These are phyloP conservation scores for Fusarium scirpi DNA, from an alignment of 2,329 filamentous ascomycete genomes.

Conservation along the genomic window DNA sequence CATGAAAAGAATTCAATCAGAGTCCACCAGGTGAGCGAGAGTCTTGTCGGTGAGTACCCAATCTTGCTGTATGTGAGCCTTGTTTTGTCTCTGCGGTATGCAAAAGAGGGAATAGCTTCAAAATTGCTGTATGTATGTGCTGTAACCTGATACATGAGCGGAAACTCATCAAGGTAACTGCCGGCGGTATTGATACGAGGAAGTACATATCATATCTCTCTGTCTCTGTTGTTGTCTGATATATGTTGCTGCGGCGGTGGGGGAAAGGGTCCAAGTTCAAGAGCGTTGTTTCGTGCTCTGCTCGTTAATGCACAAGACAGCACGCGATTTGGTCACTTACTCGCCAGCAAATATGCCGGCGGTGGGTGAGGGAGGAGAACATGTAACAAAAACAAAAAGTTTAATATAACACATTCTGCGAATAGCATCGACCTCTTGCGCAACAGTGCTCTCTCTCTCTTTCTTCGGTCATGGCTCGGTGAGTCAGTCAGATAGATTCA, in stretches of 20 bases:
- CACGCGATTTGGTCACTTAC: slow-evolving; percentile 1
- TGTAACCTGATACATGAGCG: slow-evolving; percentile 36
- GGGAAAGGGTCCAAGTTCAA: slow-evolving; percentile 21
- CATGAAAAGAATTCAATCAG: neutral
- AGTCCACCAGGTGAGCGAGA: neutral
- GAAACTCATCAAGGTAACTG: slow-evolving; percentile 28
- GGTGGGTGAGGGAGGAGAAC: neutral
- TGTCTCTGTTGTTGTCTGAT: neutral
- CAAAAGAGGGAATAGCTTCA: slow-evolving; percentile 6
- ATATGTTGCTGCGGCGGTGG: slow-evolving; percentile 22
- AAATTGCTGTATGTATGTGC: slow-evolving; percentile 15
- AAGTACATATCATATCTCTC: neutral
- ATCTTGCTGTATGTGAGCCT: slow-evolving; percentile 16
- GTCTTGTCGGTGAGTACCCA: slow-evolving; percentile 37
- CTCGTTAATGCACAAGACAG: slow-evolving; percentile 3
- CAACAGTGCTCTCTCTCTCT: neutral
- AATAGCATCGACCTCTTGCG: slow-evolving; percentile 21
- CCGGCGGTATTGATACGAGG: slow-evolving; percentile 24
- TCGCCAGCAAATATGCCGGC: slow-evolving; percentile 11
- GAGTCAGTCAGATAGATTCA: slow-evolving; percentile 32
- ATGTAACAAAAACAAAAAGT: neutral
- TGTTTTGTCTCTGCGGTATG: neutral
- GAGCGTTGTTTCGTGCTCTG: slow-evolving; percentile 16
- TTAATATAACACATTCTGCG: neutral
- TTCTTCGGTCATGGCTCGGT: slow-evolving; percentile 9